Conservation (phyloP, 306 rosid species). For the Castanospermum australe region DNA sequence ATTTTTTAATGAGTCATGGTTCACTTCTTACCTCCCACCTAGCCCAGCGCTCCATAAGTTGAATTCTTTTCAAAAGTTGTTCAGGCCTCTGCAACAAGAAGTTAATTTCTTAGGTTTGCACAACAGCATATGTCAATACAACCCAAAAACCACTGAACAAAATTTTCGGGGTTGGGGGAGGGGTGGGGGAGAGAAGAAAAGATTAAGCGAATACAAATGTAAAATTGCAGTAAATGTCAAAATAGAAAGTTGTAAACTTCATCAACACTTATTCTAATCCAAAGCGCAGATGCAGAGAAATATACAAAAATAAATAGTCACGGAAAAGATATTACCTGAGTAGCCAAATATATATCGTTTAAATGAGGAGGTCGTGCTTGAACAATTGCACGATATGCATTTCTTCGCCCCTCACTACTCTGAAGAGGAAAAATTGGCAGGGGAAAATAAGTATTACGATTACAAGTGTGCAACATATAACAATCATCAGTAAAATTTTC, state of each 20-base stretch:
- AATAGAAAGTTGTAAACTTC: neutral
- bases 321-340: conserved; percentile 63
- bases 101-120: conserved; percentile 1
- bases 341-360: conserved; percentile 86
- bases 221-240: neutral
- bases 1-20: conserved; percentile 6
- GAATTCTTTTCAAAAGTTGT: conserved; percentile 89
- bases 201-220: neutral
- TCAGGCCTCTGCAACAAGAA: conserved; percentile 77
- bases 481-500: conserved; percentile 18
- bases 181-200: neutral
- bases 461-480: conserved; percentile 4
- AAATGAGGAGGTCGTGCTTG: conserved; percentile 88
- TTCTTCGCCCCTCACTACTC: conserved; percentile 85
- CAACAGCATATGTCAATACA: neutral
- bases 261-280: neutral
- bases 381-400: conserved; percentile 93
- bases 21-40: conserved; percentile 89
- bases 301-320: neutral
- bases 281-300: neutral
- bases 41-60: conserved; percentile 99
- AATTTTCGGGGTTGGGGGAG: neutral
- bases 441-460: neutral
- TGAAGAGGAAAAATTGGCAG: conserved; percentile 34
- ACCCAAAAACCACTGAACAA: neutral